Evolutionary conservation across 2,329 filamentous ascomycete species (phyloP).

Genomic region (Colletotrichum magnum): DNA sequence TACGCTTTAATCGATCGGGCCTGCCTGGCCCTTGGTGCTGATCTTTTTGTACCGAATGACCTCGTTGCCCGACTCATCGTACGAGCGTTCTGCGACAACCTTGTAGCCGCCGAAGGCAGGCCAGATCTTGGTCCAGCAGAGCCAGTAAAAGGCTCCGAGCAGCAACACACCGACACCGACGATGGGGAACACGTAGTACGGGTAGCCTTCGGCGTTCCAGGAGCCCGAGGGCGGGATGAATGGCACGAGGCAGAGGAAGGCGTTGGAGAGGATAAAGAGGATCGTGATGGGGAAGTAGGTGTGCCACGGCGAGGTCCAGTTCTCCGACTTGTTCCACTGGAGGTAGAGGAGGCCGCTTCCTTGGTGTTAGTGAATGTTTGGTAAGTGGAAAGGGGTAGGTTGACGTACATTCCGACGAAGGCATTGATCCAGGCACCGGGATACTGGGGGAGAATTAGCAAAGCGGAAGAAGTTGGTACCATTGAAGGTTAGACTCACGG

Average conservation of each 20-base stretch:
- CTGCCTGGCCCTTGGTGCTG: slow-evolving; percentile 8
- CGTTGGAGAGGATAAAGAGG: slow-evolving; percentile 64
- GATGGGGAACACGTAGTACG: slow-evolving; percentile 70
- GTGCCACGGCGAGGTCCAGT: slow-evolving; percentile 68
- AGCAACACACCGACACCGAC: slow-evolving; percentile 67
- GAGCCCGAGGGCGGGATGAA: slow-evolving; percentile 67
- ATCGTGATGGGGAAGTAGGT: slow-evolving; percentile 63
- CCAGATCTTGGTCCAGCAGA: slow-evolving; percentile 64
- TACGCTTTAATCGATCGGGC: slow-evolving; percentile 9
- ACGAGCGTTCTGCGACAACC: slow-evolving; percentile 59
- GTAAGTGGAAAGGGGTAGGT: not conserved
- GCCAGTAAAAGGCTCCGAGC: slow-evolving; percentile 67
- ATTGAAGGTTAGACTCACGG: not conserved
- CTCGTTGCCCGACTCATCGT: slow-evolving; percentile 57
- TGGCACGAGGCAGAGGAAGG: slow-evolving; percentile 67
- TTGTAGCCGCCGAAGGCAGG: slow-evolving; percentile 65
- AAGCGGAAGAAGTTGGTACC: fast-evolving
- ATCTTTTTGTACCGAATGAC: slow-evolving; percentile 58
- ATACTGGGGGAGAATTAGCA: slow-evolving; percentile 47
- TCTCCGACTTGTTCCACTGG: slow-evolving; percentile 63
- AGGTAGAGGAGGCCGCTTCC: slow-evolving; percentile 65
- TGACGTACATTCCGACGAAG: slow-evolving; percentile 55
- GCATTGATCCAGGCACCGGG: slow-evolving; percentile 68
- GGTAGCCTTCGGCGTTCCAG: slow-evolving; percentile 64
- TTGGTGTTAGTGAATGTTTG: not conserved